These are phyloP conservation scores for Trichoderma cornu-damae DNA, from an alignment of 2,329 filamentous ascomycete species.

Conservation along the genomic window DNA sequence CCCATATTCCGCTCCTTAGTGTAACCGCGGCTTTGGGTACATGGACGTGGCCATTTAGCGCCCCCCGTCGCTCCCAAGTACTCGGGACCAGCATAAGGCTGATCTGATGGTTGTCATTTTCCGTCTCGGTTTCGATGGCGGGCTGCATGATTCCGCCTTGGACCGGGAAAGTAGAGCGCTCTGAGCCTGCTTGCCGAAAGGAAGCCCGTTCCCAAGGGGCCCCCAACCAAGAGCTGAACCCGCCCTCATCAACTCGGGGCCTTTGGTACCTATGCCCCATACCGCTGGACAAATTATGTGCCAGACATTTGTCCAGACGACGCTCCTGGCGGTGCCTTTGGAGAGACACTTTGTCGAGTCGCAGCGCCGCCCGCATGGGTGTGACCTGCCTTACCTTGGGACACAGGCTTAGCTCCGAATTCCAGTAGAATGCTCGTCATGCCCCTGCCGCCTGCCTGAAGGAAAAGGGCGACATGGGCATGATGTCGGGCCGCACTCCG, in stretches of 20 bases:
- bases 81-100: constrained; percentile 20
- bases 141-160: neutral
- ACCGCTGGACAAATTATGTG: neutral
- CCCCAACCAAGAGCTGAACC: neutral
- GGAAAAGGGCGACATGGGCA: neutral
- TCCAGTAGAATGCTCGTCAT: neutral
- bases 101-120: constrained; percentile 15
- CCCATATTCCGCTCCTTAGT: constrained; percentile 9
- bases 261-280: neutral
- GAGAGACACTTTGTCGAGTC: neutral
- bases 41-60: constrained; percentile 16
- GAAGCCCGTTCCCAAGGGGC: neutral
- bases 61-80: constrained; percentile 19
- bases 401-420: neutral
- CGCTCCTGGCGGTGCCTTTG: too few species aligned
- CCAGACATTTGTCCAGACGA: neutral
- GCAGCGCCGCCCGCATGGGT: neutral
- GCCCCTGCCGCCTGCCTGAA: neutral
- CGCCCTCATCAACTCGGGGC: neutral
- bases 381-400: too few species aligned
- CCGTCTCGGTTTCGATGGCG: neutral
- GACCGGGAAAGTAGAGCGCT: neutral
- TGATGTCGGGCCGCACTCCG: neutral
- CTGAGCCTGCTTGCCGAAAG: neutral
- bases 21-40: constrained; percentile 16